phyloP scores from a whole-genome alignment of 1,139 yeast species.

The Taphrina wiesneri region DNA sequence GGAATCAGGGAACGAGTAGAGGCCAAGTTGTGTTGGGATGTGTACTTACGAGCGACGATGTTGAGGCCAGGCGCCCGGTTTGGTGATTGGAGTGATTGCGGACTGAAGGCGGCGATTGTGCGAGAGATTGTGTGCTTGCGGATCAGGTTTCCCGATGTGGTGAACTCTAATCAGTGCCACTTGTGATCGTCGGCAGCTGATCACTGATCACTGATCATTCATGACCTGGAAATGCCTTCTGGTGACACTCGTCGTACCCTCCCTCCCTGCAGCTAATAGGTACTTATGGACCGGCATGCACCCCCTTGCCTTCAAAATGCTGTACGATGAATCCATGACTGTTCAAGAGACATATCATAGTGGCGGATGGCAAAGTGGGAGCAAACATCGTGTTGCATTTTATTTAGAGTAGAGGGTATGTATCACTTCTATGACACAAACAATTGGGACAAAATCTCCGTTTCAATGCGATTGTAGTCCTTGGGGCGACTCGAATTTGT shows the following conservation, averaged over 20 bases:
- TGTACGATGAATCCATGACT: too few species aligned
- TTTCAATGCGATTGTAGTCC: background rate
- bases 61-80: background rate
- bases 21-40: background rate
- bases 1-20: background rate
- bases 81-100: background rate
- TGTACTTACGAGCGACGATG: background rate
- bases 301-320: background rate
- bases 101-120: conserved; percentile 5
- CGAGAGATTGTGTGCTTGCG: background rate
- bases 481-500: background rate
- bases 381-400: too few species aligned
- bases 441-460: background rate
- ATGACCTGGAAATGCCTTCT: too few species aligned
- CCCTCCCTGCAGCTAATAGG: background rate
- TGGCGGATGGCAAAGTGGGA: too few species aligned
- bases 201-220: background rate
- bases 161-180: conserved; percentile 1
- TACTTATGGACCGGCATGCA: background rate
- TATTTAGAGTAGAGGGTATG: too few species aligned
- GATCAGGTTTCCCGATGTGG: background rate
- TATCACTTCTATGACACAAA: too few species aligned
- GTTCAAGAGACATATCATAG: too few species aligned
- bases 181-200: background rate
- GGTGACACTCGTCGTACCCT: too few species aligned